Evolutionary conservation across 345 rosid species (phyloP).

Genomic region (Cardamine occulta): DNA sequence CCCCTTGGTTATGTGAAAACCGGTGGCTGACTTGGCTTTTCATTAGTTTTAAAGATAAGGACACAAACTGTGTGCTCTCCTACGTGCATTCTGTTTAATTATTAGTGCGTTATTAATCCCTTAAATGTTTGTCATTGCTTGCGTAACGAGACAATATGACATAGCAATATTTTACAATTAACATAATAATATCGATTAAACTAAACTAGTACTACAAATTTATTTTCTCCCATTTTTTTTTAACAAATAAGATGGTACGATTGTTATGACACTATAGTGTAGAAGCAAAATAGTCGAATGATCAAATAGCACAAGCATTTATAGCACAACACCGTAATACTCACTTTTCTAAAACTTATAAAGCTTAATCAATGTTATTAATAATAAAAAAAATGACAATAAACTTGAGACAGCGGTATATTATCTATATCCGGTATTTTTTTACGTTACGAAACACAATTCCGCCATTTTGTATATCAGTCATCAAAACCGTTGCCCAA

Average conservation of each 20-base stretch:
- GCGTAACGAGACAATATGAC: not conserved
- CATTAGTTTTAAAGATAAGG: not conserved
- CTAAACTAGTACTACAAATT: not conserved
- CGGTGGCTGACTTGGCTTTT: slow-evolving; percentile 44
- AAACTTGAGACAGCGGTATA: not conserved
- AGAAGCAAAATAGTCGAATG: not conserved
- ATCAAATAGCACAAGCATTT: not conserved
- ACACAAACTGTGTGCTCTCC: slow-evolving; percentile 39
- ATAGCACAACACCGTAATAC: no score
- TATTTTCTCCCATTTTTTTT: not conserved
- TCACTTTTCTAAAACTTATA: not conserved
- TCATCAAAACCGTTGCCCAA: not conserved
- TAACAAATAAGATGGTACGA: not conserved
- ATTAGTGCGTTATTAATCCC: slow-evolving; percentile 19
- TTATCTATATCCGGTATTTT: not conserved
- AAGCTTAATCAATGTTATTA: not conserved
- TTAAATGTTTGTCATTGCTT: not conserved
- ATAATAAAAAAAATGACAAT: no score
- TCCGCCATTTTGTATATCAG: not conserved
- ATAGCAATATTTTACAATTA: not conserved
- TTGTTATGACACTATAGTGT: not conserved
- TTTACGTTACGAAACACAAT: not conserved
- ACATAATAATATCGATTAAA: not conserved
- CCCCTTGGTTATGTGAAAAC: slow-evolving; percentile 40
- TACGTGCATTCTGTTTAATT: slow-evolving; percentile 15